These are phyloP conservation scores for Aegilops tauschii DNA, from an alignment of 176 grass and related monocot species.

Conservation along the genomic window DNA sequence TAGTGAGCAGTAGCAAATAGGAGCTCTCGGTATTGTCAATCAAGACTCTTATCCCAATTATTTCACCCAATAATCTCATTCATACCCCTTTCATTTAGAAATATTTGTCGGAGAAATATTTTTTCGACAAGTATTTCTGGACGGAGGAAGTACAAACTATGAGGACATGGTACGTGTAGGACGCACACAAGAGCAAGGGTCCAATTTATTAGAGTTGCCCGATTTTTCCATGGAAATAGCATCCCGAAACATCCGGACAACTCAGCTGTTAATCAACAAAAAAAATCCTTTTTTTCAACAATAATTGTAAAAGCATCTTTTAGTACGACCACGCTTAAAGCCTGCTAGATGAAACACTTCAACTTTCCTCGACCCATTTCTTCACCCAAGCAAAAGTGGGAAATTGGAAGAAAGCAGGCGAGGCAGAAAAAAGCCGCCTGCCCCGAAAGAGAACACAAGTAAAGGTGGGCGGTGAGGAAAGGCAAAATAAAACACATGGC, in stretches of 20 bases:
- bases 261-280: not conserved
- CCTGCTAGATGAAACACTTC: slow-evolving; percentile 37
- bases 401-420: not conserved
- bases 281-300: too few species aligned
- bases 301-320: slow-evolving; percentile 2
- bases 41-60: too few species aligned
- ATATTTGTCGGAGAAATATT: too few species aligned
- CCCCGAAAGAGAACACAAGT: slow-evolving; percentile 31
- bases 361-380: slow-evolving; percentile 49
- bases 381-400: slow-evolving; percentile 56
- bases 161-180: too few species aligned
- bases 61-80: too few species aligned
- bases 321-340: slow-evolving; percentile 44
- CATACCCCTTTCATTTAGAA: too few species aligned
- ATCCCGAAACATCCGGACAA: not conserved
- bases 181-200: too few species aligned
- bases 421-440: slow-evolving; percentile 20
- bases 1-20: too few species aligned
- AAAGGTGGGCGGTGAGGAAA: slow-evolving; percentile 30
- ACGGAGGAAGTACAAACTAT: too few species aligned
- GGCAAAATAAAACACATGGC: slow-evolving; percentile 56
- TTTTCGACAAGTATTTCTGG: too few species aligned
- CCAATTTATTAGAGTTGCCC: too few species aligned
- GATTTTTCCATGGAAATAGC: not conserved
- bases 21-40: too few species aligned